Evolutionary conservation across 2,329 filamentous ascomycete genomes (phyloP).

Genomic region (Nemania abortiva): DNA sequence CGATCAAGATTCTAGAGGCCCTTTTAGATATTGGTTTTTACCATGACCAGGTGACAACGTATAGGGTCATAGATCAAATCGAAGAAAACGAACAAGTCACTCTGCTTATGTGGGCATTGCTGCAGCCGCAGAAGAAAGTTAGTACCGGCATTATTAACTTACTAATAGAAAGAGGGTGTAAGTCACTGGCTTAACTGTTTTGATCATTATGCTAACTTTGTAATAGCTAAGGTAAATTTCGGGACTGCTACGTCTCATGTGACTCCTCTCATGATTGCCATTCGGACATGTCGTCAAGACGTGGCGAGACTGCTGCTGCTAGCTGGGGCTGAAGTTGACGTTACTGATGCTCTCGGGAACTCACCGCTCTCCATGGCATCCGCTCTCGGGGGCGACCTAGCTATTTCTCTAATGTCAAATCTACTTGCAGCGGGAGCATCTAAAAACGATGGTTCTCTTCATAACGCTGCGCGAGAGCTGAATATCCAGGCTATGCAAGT

Average conservation of each 20-base stretch:
- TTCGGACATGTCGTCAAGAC: constrained; percentile 67
- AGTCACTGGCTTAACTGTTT: constrained; percentile 13
- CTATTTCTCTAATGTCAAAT: constrained; percentile 65
- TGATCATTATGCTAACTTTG: constrained; percentile 16
- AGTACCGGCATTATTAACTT: constrained; percentile 69
- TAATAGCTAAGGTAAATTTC: constrained; percentile 67
- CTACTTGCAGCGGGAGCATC: constrained; percentile 68
- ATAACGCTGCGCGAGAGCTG: constrained; percentile 72
- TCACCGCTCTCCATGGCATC: constrained; percentile 73
- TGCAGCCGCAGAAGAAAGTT: constrained; percentile 72
- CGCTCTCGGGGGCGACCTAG: constrained; percentile 64
- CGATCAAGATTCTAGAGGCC: constrained; percentile 62
- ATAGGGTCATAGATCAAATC: constrained; percentile 58
- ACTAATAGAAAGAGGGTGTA: constrained; percentile 62
- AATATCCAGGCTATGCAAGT: constrained; percentile 68
- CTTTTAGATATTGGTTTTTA: constrained; percentile 70
- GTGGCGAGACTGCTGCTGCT: constrained; percentile 68
- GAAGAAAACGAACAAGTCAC: constrained; percentile 67
- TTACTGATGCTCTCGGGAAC: constrained; percentile 66
- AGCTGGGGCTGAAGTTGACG: constrained; percentile 70
- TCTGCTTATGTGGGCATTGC: constrained; percentile 70
- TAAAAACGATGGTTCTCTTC: constrained; percentile 74
- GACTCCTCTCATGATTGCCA: constrained; percentile 71
- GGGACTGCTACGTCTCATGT: constrained; percentile 64
- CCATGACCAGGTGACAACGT: constrained; percentile 64